A percentile compares a stretch with the other conserved stretches of the same genome.
These are phyloP conservation scores for Solanum paucissectum DNA, from an alignment of 257 asterid genomes.

Conservation along the genomic window DNA sequence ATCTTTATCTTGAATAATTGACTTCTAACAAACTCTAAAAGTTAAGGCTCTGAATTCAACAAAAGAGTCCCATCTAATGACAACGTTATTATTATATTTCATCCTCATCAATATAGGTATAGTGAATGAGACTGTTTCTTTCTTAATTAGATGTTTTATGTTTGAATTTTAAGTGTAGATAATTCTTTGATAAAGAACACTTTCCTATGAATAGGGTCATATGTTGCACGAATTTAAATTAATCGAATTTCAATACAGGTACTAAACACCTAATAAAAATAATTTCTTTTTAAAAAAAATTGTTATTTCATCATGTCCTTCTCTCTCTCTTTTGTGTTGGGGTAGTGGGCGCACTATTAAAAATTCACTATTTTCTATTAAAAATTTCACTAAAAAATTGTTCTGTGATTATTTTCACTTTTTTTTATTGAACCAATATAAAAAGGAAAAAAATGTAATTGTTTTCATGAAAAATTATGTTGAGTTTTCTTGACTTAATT, in stretches of 20 bases:
- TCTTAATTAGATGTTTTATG: no score
- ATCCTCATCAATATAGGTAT: no score
- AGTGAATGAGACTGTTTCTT: fast-evolving
- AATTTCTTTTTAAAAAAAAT: no score
- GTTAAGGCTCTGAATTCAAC: not conserved
- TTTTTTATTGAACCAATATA: not conserved
- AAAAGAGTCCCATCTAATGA: not conserved
- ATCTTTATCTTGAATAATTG: not conserved
- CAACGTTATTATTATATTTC: not conserved
- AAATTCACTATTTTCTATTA: not conserved
- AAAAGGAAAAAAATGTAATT: no score
- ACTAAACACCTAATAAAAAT: fast-evolving
- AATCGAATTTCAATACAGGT: fast-evolving
- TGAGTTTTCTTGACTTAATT: no score
- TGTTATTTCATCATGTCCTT: not conserved
- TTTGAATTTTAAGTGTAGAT: fast-evolving
- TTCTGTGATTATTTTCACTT: no score
- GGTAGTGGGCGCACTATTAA: not conserved
- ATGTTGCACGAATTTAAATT: fast-evolving
- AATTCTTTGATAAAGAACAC: no score
- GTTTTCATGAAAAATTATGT: not conserved
- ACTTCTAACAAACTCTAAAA: not conserved
- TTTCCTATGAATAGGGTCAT: no score
- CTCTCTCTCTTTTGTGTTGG: not conserved
- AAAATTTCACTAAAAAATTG: not conserved